Base-by-base conservation (phyloP, 2,329 filamentous ascomycete genomes). In the Xylaria sp. region DNA sequence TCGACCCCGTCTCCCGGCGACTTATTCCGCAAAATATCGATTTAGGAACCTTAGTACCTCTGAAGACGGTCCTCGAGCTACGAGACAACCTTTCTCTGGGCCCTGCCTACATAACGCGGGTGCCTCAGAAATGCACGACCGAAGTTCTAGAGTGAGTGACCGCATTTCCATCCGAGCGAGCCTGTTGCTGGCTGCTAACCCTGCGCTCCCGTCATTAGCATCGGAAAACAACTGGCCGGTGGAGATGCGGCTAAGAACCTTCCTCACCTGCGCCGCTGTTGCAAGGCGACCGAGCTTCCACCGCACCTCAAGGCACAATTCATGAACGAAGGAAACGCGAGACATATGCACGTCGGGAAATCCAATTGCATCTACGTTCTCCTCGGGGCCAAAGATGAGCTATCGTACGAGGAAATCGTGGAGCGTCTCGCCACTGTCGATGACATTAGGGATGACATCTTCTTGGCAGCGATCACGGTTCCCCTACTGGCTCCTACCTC, bases 401-500 rank as follows among this genome's bases (percentile, higher is more conserved):
- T 91, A 50, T 72, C 78, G 42, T 76, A 78, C 44, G 73, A 82
- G 38, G 79, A 85, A 52, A 72, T 91, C 21, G 59, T 76, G 37
- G 66, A 72, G 42, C 71, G 72, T 9, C 67, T 86, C 53, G 74
- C 76, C 29, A 65, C 71, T 19, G 69, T 84, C 43, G 78, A 84
- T 57, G 79, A 76, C 20, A 71, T 82, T 62, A 77, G 80, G 51
- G 74, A 77, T 44, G 75, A 79, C 43, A 70, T 84, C 42, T 84
- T 84, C 64, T 74, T 92, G 46, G 78, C 81, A 48, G 80, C 78
- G 50, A 83, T 91, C 50, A 82, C 85, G 0, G 87, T 94, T 11
- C 91, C 91, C 6, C 76, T 88, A 21, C 76, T 91, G 41, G 81
- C 90, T 20, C 91, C 91, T 1, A 91, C 87, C 4, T 92, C 89